These are phyloP conservation scores for Pancytospora epiphaga DNA, from an alignment of 371 early-diverging fungal genomes.

Conservation along the genomic window DNA sequence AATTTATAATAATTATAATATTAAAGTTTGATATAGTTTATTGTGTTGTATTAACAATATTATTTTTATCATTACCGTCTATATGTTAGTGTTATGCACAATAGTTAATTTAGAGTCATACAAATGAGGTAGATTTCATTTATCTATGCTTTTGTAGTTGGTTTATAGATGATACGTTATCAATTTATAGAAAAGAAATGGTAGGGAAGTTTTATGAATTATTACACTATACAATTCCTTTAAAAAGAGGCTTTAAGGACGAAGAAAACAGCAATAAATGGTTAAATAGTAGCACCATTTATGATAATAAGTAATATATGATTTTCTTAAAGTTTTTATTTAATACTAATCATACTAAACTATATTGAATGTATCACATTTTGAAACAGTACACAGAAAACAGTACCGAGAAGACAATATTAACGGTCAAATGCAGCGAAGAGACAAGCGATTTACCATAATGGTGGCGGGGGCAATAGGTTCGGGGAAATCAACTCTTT, in stretches of 20 bases:
- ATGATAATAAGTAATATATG: neutral
- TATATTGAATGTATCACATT: neutral
- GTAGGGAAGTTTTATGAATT: too few relatives aligned
- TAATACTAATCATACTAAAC: neutral
- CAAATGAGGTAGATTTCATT: too few relatives aligned
- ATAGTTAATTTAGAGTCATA: too few relatives aligned
- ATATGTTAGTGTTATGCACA: too few relatives aligned
- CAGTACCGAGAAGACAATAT: neutral
- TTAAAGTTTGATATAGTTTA: neutral
- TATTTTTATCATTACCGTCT: neutral
- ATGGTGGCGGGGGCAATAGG: conserved; percentile 51
- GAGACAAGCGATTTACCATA: conserved; percentile 43
- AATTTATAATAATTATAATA: neutral
- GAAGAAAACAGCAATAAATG: neutral
- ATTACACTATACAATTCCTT: too few relatives aligned
- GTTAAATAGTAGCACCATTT: neutral
- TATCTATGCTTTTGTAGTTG: too few relatives aligned
- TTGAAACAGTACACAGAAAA: neutral
- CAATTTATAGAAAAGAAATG: too few relatives aligned
- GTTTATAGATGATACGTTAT: too few relatives aligned
- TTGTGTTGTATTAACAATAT: neutral
- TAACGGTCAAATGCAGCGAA: conserved; percentile 24
- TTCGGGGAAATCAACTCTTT: conserved; percentile 52
- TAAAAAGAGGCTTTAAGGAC: too few relatives aligned
- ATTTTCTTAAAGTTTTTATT: neutral